phyloP scores from a whole-genome alignment of 1,139 yeast genomes.

The Protomyces gravidus region DNA sequence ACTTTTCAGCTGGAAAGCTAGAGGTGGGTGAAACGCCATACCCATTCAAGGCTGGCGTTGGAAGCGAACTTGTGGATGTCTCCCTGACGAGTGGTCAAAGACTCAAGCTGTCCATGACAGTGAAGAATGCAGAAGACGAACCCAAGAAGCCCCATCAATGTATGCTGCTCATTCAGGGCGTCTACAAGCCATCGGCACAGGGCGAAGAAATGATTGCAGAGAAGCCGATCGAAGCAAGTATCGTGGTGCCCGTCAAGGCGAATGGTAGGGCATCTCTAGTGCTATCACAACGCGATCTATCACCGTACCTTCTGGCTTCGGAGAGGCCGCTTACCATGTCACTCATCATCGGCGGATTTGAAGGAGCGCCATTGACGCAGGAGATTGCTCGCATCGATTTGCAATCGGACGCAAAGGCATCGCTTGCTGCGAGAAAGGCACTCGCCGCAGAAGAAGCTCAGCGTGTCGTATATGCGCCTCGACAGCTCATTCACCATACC shows the following conservation, averaged over 20 bases:
- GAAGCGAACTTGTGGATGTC: not conserved
- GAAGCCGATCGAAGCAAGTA: slow-evolving; percentile 4
- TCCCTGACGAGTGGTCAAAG: slow-evolving; percentile 1
- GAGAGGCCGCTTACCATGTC: slow-evolving; percentile 14
- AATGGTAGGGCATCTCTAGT: slow-evolving; percentile 14
- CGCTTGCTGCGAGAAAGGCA: slow-evolving; percentile 1
- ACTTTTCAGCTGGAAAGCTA: slow-evolving; percentile 15
- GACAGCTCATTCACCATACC: slow-evolving; percentile 18
- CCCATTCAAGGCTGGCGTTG: not conserved
- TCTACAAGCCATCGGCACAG: not conserved
- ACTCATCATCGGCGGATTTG: slow-evolving; percentile 29
- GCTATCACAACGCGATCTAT: slow-evolving; percentile 6
- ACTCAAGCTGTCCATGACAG: slow-evolving; percentile 10
- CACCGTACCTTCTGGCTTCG: slow-evolving; percentile 1
- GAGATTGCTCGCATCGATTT: slow-evolving; percentile 9
- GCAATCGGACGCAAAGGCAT: not conserved
- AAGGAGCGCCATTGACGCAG: slow-evolving; percentile 11
- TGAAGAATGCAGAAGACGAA: slow-evolving; percentile 4
- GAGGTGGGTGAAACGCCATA: slow-evolving; percentile 15
- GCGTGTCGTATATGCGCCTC: slow-evolving; percentile 15
- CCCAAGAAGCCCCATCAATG: slow-evolving; percentile 26
- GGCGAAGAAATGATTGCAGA: slow-evolving; percentile 3
- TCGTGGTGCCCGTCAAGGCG: slow-evolving; percentile 23
- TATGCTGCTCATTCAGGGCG: slow-evolving; percentile 18
- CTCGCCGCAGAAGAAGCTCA: slow-evolving; percentile 4